Evolutionary conservation across 2,329 filamentous ascomycete species (phyloP).

Genomic region (Aureobasidium sp.): DNA sequence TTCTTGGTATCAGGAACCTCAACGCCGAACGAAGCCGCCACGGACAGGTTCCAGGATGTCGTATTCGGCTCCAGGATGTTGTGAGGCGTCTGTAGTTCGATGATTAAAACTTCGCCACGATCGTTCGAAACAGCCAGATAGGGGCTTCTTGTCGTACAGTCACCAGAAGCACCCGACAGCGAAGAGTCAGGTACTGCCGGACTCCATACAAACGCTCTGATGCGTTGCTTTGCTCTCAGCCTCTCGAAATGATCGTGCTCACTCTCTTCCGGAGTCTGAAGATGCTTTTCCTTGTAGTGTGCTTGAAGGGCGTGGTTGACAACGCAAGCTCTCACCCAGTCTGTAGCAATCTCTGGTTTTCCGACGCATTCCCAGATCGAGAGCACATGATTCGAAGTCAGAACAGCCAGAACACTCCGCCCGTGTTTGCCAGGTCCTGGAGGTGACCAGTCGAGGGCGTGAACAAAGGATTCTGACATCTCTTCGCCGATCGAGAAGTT

Average conservation of each 20-base stretch:
- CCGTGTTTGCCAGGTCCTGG: conserved; percentile 49
- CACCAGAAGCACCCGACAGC: conserved; percentile 12
- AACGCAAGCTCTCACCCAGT: conserved; percentile 48
- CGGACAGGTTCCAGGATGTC: conserved; percentile 18
- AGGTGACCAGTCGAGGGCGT: conserved; percentile 50
- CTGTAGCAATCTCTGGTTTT: conserved; percentile 32
- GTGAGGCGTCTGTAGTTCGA: conserved; percentile 34
- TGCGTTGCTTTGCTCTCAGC: conserved; percentile 29
- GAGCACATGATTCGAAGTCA: conserved; percentile 51
- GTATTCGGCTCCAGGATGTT: conserved; percentile 21
- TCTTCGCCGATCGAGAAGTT: conserved; percentile 54
- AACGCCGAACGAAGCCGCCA: conserved; percentile 4
- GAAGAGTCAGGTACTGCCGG: conserved; percentile 21
- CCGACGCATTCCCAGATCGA: conserved; percentile 50
- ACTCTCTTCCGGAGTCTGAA: conserved; percentile 27
- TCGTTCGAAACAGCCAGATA: conserved; percentile 36
- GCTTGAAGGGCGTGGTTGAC: conserved; percentile 43
- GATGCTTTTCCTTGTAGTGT: conserved; percentile 19
- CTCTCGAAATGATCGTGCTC: conserved; percentile 17
- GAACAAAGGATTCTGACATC: conserved; percentile 46
- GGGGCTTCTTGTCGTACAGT: neutral
- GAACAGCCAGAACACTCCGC: conserved; percentile 47
- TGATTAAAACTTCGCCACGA: conserved; percentile 33
- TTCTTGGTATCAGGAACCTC: neutral
- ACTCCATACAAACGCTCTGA: conserved; percentile 39